These are phyloP conservation scores for Alternaria atra DNA, from an alignment of 2,329 filamentous ascomycete genomes.

Conservation along the genomic window DNA sequence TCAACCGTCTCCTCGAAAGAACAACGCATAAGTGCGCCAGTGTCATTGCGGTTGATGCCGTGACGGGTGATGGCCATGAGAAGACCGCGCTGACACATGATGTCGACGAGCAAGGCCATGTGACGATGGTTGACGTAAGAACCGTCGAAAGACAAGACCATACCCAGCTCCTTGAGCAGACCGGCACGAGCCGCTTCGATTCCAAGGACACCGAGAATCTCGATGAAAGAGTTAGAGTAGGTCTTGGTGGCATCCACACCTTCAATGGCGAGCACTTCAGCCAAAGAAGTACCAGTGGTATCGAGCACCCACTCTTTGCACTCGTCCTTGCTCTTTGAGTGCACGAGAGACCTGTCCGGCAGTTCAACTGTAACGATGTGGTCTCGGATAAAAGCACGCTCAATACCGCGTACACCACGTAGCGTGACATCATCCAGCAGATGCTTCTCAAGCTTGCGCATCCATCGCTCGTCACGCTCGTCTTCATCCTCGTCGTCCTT, in stretches of 20 bases:
- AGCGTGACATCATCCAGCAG: slow-evolving; percentile 90
- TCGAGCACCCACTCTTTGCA: slow-evolving; percentile 97
- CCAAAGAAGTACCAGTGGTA: slow-evolving; percentile 88
- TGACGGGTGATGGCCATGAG: slow-evolving; percentile 97
- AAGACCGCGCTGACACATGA: slow-evolving; percentile 95
- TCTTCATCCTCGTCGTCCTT: slow-evolving; percentile 81
- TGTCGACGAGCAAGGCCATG: slow-evolving; percentile 91
- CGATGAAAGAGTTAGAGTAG: slow-evolving; percentile 94
- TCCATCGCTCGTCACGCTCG: slow-evolving; percentile 76
- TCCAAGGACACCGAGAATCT: slow-evolving; percentile 92
- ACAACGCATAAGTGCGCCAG: slow-evolving; percentile 97
- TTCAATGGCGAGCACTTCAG: slow-evolving; percentile 82
- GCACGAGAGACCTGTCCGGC: slow-evolving; percentile 76
- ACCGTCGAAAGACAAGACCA: slow-evolving; percentile 96
- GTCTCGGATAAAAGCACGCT: slow-evolving; percentile 87
- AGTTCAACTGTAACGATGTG: slow-evolving; percentile 62
- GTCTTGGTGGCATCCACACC: slow-evolving; percentile 88
- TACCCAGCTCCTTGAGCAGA: slow-evolving; percentile 85
- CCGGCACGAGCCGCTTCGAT: slow-evolving; percentile 93
- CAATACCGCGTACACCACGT: slow-evolving; percentile 87
- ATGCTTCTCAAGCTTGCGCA: slow-evolving; percentile 87
- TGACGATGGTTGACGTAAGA: slow-evolving; percentile 99
- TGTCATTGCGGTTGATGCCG: slow-evolving; percentile 97
- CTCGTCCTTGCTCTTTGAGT: slow-evolving; percentile 74
- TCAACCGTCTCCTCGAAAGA: slow-evolving; percentile 99